These are phyloP conservation scores for Xylaria bambusicola DNA, from an alignment of 495 filamentous ascomycete genomes.

Conservation along the genomic window DNA sequence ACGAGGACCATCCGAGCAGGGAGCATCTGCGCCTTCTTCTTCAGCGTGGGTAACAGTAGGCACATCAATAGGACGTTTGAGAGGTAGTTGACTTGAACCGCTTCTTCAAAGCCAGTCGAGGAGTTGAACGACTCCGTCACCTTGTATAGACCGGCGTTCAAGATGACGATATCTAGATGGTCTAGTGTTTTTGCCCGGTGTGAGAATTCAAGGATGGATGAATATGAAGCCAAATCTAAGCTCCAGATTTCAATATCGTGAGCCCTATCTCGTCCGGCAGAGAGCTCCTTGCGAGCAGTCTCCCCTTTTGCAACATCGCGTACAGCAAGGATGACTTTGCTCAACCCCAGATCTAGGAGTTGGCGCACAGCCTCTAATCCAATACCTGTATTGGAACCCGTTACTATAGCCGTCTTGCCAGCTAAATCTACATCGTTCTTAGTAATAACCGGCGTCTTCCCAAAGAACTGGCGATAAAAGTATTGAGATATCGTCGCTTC, in stretches of 20 bases:
- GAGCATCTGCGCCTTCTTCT: slow-evolving; percentile 21
- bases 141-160: slow-evolving; percentile 49
- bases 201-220: slow-evolving; percentile 42
- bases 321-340: slow-evolving; percentile 50
- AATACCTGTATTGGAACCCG: slow-evolving; percentile 52
- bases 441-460: slow-evolving; percentile 14
- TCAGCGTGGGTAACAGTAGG: slow-evolving; percentile 36
- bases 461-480: slow-evolving; percentile 23
- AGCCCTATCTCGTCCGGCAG: slow-evolving; percentile 8
- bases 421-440: slow-evolving; percentile 24
- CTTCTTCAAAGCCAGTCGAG: slow-evolving; percentile 41
- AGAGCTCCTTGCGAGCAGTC: slow-evolving; percentile 12
- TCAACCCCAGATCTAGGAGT: slow-evolving; percentile 40
- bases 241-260: slow-evolving; percentile 51
- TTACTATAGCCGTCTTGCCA: slow-evolving; percentile 50
- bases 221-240: slow-evolving; percentile 53
- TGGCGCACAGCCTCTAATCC: slow-evolving; percentile 49
- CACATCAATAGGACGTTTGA: slow-evolving; percentile 46
- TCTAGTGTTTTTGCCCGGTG: slow-evolving; percentile 36
- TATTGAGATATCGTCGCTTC: slow-evolving; percentile 11
- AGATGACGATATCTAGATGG: slow-evolving; percentile 48
- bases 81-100: slow-evolving; percentile 56
- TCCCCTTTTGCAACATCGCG: slow-evolving; percentile 49
- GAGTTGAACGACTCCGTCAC: slow-evolving; percentile 25
- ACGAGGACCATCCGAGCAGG: slow-evolving; percentile 38